These are phyloP conservation scores for Oryza glumipatula DNA, from an alignment of 176 grass and related monocot genomes.

Conservation along the genomic window DNA sequence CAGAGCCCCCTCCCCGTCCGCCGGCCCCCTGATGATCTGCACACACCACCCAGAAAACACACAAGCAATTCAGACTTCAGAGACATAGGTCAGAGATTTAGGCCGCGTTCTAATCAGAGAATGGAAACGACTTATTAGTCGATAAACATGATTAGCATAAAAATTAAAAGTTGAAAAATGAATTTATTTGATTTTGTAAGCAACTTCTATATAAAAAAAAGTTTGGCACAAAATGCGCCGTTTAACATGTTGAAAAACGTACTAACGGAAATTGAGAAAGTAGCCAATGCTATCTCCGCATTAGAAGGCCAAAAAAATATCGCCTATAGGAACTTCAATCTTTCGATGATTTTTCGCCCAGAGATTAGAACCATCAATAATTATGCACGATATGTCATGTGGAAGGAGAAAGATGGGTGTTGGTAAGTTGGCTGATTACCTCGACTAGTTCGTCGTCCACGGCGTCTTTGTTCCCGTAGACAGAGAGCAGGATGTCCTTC, in stretches of 20 bases:
- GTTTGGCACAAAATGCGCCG: too few relatives aligned
- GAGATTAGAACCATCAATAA: neutral
- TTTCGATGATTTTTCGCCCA: neutral
- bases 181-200: too few relatives aligned
- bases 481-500: constrained; percentile 74
- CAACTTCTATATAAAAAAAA: too few relatives aligned
- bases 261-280: too few relatives aligned
- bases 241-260: too few relatives aligned
- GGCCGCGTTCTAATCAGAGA: too few relatives aligned
- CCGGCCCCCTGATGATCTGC: constrained; percentile 76
- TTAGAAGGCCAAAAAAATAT: too few relatives aligned
- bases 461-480: constrained; percentile 75
- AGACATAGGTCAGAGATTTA: neutral
- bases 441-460: constrained; percentile 78
- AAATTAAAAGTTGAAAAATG: too few relatives aligned
- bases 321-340: neutral
- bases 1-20: constrained; percentile 68
- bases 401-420: neutral
- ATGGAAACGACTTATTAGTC: too few relatives aligned
- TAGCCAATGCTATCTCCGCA: too few relatives aligned
- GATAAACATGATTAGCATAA: too few relatives aligned
- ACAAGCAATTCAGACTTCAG: neutral
- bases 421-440: constrained; percentile 28
- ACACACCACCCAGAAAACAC: neutral
- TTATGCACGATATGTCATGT: neutral